Conservation (phyloP, 1,284 basidiomycete genomes). For the Agaricales sp. region DNA sequence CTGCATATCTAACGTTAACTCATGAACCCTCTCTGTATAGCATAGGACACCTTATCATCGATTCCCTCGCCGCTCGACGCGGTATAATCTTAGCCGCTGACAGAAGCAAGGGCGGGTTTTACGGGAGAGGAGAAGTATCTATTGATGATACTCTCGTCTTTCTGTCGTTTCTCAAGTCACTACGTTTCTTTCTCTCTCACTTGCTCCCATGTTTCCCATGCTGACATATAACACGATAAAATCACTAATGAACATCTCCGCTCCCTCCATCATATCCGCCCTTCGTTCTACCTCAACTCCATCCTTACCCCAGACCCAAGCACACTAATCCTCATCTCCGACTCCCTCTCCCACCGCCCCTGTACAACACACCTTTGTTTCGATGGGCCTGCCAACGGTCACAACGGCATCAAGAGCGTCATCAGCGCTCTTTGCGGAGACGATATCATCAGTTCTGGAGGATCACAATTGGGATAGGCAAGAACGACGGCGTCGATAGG, state of each 20-base stretch:
- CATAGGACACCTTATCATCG: constrained; percentile 60
- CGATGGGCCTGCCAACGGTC: constrained; percentile 66
- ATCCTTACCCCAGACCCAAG: constrained; percentile 13
- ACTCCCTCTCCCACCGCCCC: constrained; percentile 55
- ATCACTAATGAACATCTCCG: constrained; percentile 68
- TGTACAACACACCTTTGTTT: constrained; percentile 44
- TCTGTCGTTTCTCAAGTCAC: constrained; percentile 55
- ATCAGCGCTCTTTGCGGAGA: constrained; percentile 54
- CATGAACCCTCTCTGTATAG: constrained; percentile 24
- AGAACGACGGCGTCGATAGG: constrained; percentile 23
- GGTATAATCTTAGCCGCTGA: constrained; percentile 38
- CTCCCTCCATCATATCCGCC: constrained; percentile 45
- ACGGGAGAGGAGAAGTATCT: constrained; percentile 29
- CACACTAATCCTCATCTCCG: constrained; percentile 52
- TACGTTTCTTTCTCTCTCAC: constrained; percentile 14
- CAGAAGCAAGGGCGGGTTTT: constrained; percentile 29
- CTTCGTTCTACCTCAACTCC: constrained; percentile 36
- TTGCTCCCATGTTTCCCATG: constrained; percentile 1
- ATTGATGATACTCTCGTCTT: constrained; percentile 31
- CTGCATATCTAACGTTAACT: no score
- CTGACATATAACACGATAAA: constrained; percentile 35
- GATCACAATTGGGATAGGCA: constrained; percentile 51
- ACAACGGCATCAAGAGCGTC: constrained; percentile 67
- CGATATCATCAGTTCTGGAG: constrained; percentile 51
- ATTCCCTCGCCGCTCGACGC: constrained; percentile 47